phyloP scores from a whole-genome alignment of 139 green algal species.

The Closterium sp. region DNA sequence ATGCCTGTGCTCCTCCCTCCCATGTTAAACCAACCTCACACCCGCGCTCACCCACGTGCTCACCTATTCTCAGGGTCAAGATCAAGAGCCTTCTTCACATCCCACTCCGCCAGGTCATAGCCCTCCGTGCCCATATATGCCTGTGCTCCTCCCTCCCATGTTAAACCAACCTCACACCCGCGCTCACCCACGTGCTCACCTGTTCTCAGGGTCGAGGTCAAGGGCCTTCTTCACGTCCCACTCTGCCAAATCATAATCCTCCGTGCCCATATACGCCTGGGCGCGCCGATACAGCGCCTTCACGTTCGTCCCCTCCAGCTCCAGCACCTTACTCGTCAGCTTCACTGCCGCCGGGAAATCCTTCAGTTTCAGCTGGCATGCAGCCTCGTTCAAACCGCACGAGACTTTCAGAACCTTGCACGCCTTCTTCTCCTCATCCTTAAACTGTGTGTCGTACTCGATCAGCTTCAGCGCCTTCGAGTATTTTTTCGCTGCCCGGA shows the following conservation, averaged over 20 bases:
- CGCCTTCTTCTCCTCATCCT: slow-evolving; percentile 53
- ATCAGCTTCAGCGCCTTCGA: slow-evolving; percentile 59
- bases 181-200: too few relatives aligned
- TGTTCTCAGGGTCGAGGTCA: too few relatives aligned
- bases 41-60: too few relatives aligned
- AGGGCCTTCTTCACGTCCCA: too few relatives aligned
- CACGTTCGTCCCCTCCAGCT: slow-evolving; percentile 76
- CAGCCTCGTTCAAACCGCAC: slow-evolving; percentile 82
- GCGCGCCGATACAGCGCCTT: slow-evolving; percentile 92
- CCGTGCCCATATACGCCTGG: slow-evolving; percentile 65
- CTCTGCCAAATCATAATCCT: too few relatives aligned
- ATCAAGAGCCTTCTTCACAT: slow-evolving; percentile 45
- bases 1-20: too few relatives aligned
- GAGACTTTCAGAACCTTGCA: slow-evolving; percentile 71
- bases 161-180: too few relatives aligned
- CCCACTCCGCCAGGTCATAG: slow-evolving; percentile 40
- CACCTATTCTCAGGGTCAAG: slow-evolving; percentile 46
- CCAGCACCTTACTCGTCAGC: slow-evolving; percentile 69
- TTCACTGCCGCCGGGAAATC: slow-evolving; percentile 62
- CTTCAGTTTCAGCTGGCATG: slow-evolving; percentile 74
- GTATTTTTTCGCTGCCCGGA: slow-evolving; percentile 71
- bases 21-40: too few relatives aligned
- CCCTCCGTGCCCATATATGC: too few relatives aligned
- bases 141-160: too few relatives aligned
- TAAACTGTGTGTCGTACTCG: slow-evolving; percentile 59